Evolutionary conservation across 108 stramenopile species (phyloP), one percentile per base, ranked within the genome.

Genomic region (Skeletonema menzelii): DNA sequence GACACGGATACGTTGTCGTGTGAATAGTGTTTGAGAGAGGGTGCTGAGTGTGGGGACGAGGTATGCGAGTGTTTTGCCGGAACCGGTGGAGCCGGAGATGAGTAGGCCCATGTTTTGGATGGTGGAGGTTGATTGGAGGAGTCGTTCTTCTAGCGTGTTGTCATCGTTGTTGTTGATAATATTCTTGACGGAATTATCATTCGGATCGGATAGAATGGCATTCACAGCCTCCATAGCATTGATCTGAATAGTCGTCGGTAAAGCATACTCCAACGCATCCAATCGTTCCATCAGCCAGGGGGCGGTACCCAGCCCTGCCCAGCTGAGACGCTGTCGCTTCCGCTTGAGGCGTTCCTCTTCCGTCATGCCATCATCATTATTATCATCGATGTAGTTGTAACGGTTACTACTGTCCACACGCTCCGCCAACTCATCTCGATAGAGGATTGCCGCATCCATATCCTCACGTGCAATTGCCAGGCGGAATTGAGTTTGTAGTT

Each of bases 161-260:
- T 72, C 79, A n/a, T 72, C 75, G 34, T 12, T 37, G 35, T 12
- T 10, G 11, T 37, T 37, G 10, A 37, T 47, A 47, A 19, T 47
- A 19, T 19, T 47, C 17, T 19, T 19, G 17, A 47, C 46, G 3
- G 46, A n/a, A 47, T n/a, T 19, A 1, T n/a, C 19, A n/a, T 47
- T 47, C 19, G 46, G 19, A 34, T 83, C 66, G 0, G 27, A 5
- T 11, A 94, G 65, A 56, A 94, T 89, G 56, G 84, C 63, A 67
- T 90, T 90, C 57, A 94, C 88, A 26, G 88, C 82, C 72, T 91
- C 89, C 82, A 94, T 90, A 17, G 93, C 63, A 77, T 90, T 88
- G 55, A 94, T 94, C 73, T 95, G 94, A 67, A 95, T 92, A 14
- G 94, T 92, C 6, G 94, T 95, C 5, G 94, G 94, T 31, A 92